Base-by-base conservation (phyloP, 2,329 filamentous ascomycete species). In the Pseudogymnoascus sp. region DNA sequence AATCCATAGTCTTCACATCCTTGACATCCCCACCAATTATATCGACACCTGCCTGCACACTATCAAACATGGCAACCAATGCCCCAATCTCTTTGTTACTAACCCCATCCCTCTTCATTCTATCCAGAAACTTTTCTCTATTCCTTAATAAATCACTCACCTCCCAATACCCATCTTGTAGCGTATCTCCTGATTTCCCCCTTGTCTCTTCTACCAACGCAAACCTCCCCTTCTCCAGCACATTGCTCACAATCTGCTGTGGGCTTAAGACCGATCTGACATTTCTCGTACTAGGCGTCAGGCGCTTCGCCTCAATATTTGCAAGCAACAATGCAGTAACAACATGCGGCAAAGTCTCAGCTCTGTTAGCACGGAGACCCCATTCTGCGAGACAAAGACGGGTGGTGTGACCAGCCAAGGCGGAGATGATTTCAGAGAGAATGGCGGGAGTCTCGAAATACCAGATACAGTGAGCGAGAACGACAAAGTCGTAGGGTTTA, bases 391-490 rank as follows among this genome's bases (percentile, higher is more conserved):
- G 64, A 35, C 74, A 74, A 3, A 82, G 68, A 12, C 67, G 68
- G 20, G 67, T 70, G 16, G 69, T 73, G 39, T 73, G 70, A 8
- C 70, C 66, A 28, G 66, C 70, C 28, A 77, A 66, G n/a, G 72
- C 70, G 0, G 62, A 4, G 5, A 81, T 70, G n/a, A 77, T 74
- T 1, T 64, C 63, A 0, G 68, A 62, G 3, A 81, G 70, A 9
- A 71, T 65, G 0, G 66, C 64, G 0, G 73, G 73, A 1, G 73
- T 74, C 14, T 72, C 65, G 65, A 85, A 83, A 67, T 84, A 85
- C 77, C 78, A 85, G 28, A 81, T 73, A 64, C 74, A 77, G 68
- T 84, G 81, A 16, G 73, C 72, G 36, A 84, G 72, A 2, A 84
- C 76, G 2, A 76, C 74, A 20, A 73, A 75, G 63, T 81, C 77